Evolutionary conservation across 192 early-diverging fungal genomes (phyloP).

Genomic region (Linnemannia schmuckeri): DNA sequence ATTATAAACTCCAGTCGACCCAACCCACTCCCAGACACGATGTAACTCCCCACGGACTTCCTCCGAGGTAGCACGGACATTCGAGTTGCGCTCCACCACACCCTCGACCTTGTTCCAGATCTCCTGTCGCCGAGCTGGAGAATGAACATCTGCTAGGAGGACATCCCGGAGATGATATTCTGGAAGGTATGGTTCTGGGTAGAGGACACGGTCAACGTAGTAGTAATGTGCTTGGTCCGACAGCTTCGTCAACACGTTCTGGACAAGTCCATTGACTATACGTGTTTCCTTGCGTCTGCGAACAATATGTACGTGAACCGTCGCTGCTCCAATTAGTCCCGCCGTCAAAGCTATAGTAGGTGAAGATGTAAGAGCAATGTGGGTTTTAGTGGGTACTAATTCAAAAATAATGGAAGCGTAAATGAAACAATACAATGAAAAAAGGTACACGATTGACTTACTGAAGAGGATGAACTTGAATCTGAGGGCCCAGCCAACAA

Average conservation of each 20-base stretch:
- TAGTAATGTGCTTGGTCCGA: constrained; percentile 67
- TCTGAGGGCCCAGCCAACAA: constrained; percentile 44
- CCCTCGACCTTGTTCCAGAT: constrained; percentile 71
- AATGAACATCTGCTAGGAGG: constrained; percentile 61
- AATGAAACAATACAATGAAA: too few species aligned
- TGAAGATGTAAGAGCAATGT: not conserved
- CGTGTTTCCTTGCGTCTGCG: constrained; percentile 26
- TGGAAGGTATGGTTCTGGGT: constrained; percentile 58
- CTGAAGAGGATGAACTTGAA: constrained; percentile 33
- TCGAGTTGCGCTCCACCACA: constrained; percentile 73
- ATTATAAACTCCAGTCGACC: constrained; percentile 42
- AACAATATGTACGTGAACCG: constrained; percentile 14
- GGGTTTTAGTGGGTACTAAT: too few species aligned
- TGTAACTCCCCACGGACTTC: constrained; percentile 72
- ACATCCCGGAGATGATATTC: constrained; percentile 70
- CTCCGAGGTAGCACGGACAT: constrained; percentile 70
- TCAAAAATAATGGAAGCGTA: too few species aligned
- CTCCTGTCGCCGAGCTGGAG: constrained; percentile 57
- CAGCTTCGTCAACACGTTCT: constrained; percentile 41
- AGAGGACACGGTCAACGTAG: constrained; percentile 74
- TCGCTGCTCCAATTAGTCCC: constrained; percentile 4
- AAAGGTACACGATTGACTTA: not conserved
- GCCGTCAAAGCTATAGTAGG: constrained; percentile 4
- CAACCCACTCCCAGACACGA: constrained; percentile 80
- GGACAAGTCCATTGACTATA: constrained; percentile 44